phyloP scores from a whole-genome alignment of 495 filamentous ascomycete species.

The Rhypophila decipiens region DNA sequence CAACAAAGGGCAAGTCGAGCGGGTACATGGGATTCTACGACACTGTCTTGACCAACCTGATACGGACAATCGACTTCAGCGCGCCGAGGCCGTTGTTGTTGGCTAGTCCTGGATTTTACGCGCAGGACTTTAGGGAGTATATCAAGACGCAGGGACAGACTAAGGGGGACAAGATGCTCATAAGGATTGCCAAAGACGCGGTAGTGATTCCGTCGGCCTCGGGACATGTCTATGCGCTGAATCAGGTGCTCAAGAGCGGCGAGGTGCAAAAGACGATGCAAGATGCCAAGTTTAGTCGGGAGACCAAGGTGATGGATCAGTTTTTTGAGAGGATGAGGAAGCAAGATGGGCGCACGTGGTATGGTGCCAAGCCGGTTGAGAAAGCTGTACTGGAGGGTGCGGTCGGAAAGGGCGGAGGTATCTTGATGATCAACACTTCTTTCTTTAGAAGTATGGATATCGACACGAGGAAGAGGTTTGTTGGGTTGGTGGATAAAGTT shows the following conservation, averaged over 20 bases:
- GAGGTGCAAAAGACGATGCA: slow-evolving; percentile 69
- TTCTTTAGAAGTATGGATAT: slow-evolving; percentile 82
- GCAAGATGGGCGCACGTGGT: slow-evolving; percentile 88
- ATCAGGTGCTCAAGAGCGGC: slow-evolving; percentile 75
- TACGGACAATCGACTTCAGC: slow-evolving; percentile 71
- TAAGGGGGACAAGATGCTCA: slow-evolving; percentile 57
- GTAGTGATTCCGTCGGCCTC: slow-evolving; percentile 79
- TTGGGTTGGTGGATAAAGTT: slow-evolving; percentile 84
- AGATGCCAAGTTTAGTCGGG: slow-evolving; percentile 79
- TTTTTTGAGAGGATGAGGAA: slow-evolving; percentile 73
- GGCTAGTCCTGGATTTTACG: slow-evolving; percentile 84
- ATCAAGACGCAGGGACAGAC: slow-evolving; percentile 65
- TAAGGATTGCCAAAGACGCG: slow-evolving; percentile 52
- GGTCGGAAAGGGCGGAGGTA: slow-evolving; percentile 76
- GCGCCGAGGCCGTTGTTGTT: slow-evolving; percentile 68
- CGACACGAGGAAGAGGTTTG: slow-evolving; percentile 72
- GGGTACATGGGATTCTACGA: slow-evolving; percentile 77
- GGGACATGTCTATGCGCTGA: slow-evolving; percentile 76
- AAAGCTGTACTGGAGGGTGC: slow-evolving; percentile 83
- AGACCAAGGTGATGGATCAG: slow-evolving; percentile 79
- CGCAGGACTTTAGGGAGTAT: slow-evolving; percentile 70
- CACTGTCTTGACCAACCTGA: slow-evolving; percentile 65
- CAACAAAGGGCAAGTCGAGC: slow-evolving; percentile 67
- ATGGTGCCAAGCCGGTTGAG: slow-evolving; percentile 80
- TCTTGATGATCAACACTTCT: slow-evolving; percentile 76